Evolutionary conservation across 2,329 filamentous ascomycete genomes (phyloP), one percentile per base, ranked within the genome.

Genomic region (Leptographium lundbergii): DNA sequence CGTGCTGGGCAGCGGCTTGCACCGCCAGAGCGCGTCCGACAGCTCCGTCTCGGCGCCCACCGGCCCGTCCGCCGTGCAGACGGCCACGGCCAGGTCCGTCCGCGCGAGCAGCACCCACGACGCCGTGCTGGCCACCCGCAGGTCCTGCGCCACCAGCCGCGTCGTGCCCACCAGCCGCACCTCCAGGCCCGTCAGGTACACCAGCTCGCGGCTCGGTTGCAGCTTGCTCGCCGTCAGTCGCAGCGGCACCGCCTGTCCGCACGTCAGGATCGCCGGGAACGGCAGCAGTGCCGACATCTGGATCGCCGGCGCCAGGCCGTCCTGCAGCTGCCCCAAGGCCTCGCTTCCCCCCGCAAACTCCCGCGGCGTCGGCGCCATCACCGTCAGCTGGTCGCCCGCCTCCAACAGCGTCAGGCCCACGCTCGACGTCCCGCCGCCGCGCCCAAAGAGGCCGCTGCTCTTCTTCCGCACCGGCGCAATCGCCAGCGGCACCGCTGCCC

Each of bases 261-360:
- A 95, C 0, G 91, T 96, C 56, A 97, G 74, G 52, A 96, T 88
- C 4, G 89, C 80, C 4, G 94, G 94, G 67, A 91, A 88, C 0
- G 94, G 94, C 36, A 99, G 74, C 39, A 92, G 82, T 4, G 88
- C 89, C 66, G 81, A 81, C 57, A 86, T 42, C 19, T 56, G 54
- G 19, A 56, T 34, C 9, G 36, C 45, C 13, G 54, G 54, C 13
- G 54, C 14, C 39, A 56, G 14, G 39, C 42, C 54, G 42, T 56
- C 39, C 17, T 19, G 25, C 34, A 55, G 54, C 22, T 4, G 19
- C 14, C 29, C n/a, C n/a, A n/a, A n/a, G n/a, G n/a, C n/a, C n/a
- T n/a, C n/a, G n/a, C n/a, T n/a, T n/a, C n/a, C n/a, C n/a, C n/a
- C n/a, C 2, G n/a, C 6, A 11, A 10, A 55, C 22, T 55, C 54